A percentile compares a stretch with the other conserved stretches of the same genome.
Conservation (phyloP, 1,139 yeast species). For the Geotrichum candidum region DNA sequence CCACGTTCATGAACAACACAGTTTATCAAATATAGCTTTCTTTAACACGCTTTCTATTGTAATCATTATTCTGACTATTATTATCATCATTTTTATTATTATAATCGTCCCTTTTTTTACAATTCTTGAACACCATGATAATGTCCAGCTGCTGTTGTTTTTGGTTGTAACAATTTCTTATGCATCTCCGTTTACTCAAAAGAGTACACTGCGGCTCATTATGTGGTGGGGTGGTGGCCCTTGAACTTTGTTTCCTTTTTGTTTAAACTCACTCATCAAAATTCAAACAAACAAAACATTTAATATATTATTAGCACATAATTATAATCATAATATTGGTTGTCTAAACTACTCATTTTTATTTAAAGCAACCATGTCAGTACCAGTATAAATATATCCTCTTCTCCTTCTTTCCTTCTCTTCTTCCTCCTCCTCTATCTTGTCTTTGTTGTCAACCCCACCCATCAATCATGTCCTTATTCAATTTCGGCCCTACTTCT, state of each 20-base stretch:
- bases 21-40: no score
- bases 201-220: neutral
- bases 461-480: conserved; percentile 3
- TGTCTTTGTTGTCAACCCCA: neutral
- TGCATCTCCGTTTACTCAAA: neutral
- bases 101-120: no score
- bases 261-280: neutral
- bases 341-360: neutral
- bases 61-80: no score
- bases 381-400: neutral
- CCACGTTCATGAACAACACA: no score
- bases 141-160: no score
- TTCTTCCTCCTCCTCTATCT: neutral
- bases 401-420: neutral
- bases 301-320: no score
- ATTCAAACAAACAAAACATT: neutral
- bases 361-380: neutral
- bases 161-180: no score
- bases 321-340: neutral
- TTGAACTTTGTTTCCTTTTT: neutral
- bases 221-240: neutral
- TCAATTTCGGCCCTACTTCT: conserved; percentile 6
- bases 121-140: no score
- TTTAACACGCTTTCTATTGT: no score
- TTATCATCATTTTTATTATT: no score